Evolutionary conservation across 2,329 filamentous ascomycete species (phyloP), one percentile per base, ranked within the genome.

Genomic region (Aspergillus neoniger): DNA sequence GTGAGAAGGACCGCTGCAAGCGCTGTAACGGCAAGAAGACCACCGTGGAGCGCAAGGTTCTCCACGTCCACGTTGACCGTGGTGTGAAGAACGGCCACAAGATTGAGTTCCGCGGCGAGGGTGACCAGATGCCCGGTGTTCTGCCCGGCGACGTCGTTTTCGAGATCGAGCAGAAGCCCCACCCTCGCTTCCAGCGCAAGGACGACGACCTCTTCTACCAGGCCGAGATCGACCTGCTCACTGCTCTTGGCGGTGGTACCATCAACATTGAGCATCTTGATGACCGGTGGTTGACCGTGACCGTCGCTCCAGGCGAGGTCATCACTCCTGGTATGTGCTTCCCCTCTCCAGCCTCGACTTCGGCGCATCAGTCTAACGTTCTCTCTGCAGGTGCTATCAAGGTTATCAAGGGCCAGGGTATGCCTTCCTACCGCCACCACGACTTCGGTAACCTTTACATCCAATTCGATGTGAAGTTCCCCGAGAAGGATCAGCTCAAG

Each of bases 111-210:
- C 88, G 90, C 59, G 95, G 95, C 60, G 95, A 99, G 77, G 95
- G 95, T 79, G 95, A 99, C 76, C 95, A 98, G 77, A 88, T 93
- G 60, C 95, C 95, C 19, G 94, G 93, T 66, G 91, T 96, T 56
- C 86, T 96, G 75, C 91, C 95, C 15, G 95, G 96, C 67, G 96
- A 99, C 74, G 95, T 99, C 60, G 90, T 97, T 64, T 99, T 99
- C 75, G 93, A 98, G 82, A 98, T 99, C 67, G 94, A 98, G 80
- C 92, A 98, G 84, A 99, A 99, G 86, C 93, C 93, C n/a, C 95
- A 99, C 78, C 66, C 89, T 28, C 89, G 95, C 65, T 99, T 99
- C 85, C 92, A 94, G 75, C 91, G 95, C 70, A 96, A 95, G 79
- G 93, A 96, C 30, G 95, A 99, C 74, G 94, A 99, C 72, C 85